Evolutionary conservation across 2,329 filamentous ascomycete species (phyloP).

Genomic region (Blastomyces gilchristii): DNA sequence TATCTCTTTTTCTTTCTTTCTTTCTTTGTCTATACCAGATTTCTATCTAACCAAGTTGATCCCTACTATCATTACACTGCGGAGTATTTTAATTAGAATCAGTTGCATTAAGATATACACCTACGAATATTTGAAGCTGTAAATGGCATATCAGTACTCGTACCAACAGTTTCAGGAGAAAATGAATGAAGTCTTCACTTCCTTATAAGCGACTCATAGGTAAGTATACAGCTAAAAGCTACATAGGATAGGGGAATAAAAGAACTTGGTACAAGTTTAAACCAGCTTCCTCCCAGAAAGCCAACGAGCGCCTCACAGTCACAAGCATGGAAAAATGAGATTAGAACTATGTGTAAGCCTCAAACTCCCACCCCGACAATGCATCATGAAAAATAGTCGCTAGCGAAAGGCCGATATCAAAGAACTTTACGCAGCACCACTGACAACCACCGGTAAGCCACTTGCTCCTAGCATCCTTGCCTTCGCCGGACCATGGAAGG

Average conservation of each 20-base stretch:
- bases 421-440: slow-evolving; percentile 13
- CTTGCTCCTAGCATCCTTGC: slow-evolving; percentile 2
- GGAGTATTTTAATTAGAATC: neutral
- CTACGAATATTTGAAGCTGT: neutral
- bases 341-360: neutral
- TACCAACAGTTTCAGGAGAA: neutral
- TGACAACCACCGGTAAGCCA: slow-evolving; percentile 10
- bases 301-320: neutral
- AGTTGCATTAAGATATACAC: neutral
- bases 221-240: neutral
- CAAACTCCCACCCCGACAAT: neutral
- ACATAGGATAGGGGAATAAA: neutral
- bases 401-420: neutral
- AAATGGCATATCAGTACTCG: neutral
- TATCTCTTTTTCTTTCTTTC: neutral
- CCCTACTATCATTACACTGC: neutral
- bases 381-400: neutral
- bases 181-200: neutral
- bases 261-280: neutral
- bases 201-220: neutral
- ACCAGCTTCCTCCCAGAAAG: neutral
- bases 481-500: slow-evolving; percentile 23
- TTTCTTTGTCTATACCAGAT: neutral
- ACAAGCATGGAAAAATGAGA: neutral
- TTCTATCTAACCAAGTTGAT: neutral